phyloP scores from a whole-genome alignment of 1,284 basidiomycete species.

The Cryptococcus depauperatus region DNA sequence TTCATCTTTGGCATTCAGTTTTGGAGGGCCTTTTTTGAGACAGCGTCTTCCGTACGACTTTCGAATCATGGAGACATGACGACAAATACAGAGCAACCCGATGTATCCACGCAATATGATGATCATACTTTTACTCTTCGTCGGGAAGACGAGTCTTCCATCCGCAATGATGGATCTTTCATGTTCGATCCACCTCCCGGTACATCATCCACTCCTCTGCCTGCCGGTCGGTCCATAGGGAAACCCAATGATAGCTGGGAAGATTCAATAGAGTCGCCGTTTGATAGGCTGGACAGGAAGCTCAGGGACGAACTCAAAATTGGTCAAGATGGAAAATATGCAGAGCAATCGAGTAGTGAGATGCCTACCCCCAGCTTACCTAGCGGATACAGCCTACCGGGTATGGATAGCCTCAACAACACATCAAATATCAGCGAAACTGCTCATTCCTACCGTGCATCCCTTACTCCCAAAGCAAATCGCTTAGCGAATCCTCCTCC shows the following conservation, averaged over 20 bases:
- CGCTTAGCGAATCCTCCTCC: slow-evolving; percentile 19
- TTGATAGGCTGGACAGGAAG: slow-evolving; percentile 62
- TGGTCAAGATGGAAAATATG: slow-evolving; percentile 7
- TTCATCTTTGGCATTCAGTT: too few relatives aligned
- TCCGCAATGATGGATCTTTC: slow-evolving; percentile 27
- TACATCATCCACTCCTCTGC: slow-evolving; percentile 34
- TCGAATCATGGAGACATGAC: slow-evolving; percentile 50
- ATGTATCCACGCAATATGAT: slow-evolving; percentile 21
- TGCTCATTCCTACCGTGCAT: not conserved
- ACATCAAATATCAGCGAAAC: slow-evolving; percentile 2
- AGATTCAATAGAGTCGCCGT: slow-evolving; percentile 63
- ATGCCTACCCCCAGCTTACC: slow-evolving; percentile 35
- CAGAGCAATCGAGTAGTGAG: slow-evolving; percentile 13
- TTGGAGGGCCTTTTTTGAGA: slow-evolving; percentile 92
- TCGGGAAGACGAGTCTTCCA: slow-evolving; percentile 17
- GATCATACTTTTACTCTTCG: slow-evolving; percentile 29
- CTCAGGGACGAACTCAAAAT: slow-evolving; percentile 52
- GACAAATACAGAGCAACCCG: slow-evolving; percentile 1
- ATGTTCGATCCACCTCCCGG: slow-evolving; percentile 26
- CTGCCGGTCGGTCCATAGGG: slow-evolving; percentile 13
- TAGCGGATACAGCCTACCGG: slow-evolving; percentile 27
- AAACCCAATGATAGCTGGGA: slow-evolving; percentile 52
- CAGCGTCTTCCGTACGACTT: slow-evolving; percentile 76
- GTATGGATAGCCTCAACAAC: slow-evolving; percentile 6
- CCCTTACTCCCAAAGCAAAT: slow-evolving; percentile 21